phyloP scores from a whole-genome alignment of 2,329 filamentous ascomycete genomes.

The Gnomoniopsis sp. region DNA sequence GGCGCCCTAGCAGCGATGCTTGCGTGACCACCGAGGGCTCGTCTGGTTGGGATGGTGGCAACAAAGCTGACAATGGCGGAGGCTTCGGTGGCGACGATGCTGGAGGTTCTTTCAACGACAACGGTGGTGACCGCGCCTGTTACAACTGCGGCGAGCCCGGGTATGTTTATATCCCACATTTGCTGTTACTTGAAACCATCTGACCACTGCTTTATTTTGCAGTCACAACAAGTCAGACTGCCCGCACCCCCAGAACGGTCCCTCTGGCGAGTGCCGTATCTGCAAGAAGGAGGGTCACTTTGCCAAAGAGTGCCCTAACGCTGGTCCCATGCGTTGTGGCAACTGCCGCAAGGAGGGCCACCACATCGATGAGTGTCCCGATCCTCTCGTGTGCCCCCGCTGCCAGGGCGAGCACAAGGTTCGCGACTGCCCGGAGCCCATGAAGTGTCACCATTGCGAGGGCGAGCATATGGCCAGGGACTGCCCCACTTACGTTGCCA shows the following conservation, averaged over 20 bases:
- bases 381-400: slow-evolving; percentile 32
- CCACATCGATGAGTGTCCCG: slow-evolving; percentile 60
- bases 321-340: slow-evolving; percentile 23
- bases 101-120: not conserved
- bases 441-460: slow-evolving; percentile 39
- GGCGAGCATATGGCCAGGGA: slow-evolving; percentile 51
- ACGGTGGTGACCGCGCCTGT: slow-evolving; percentile 42
- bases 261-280: slow-evolving; percentile 26
- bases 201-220: not conserved
- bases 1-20: not conserved
- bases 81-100: not conserved
- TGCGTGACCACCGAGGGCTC: not conserved
- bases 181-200: not conserved
- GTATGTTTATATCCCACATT: slow-evolving; percentile 26
- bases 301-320: slow-evolving; percentile 49
- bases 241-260: slow-evolving; percentile 46
- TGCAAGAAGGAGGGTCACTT: slow-evolving; percentile 51
- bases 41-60: not conserved
- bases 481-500: slow-evolving; percentile 47
- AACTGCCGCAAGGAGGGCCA: slow-evolving; percentile 51
- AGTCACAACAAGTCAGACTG: slow-evolving; percentile 64
- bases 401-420: slow-evolving; percentile 50
- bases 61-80: not conserved
- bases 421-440: slow-evolving; percentile 46
- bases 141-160: slow-evolving; percentile 58